phyloP scores from a whole-genome alignment of 1,139 yeast species.

The Torulaspora pretoriensis region DNA sequence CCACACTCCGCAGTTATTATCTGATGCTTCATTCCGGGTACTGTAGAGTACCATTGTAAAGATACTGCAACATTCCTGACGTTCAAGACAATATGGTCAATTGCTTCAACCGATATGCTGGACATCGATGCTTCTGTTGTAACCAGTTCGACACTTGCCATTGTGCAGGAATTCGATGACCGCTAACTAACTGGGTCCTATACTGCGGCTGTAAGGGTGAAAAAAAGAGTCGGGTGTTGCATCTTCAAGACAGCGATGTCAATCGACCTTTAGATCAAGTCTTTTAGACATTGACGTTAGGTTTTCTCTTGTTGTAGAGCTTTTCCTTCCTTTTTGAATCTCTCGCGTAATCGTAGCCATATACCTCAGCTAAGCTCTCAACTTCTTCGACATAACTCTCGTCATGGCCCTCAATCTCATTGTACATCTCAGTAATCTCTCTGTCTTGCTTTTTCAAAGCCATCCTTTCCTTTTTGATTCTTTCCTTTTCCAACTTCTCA shows the following conservation, averaged over 20 bases:
- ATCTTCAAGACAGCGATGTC: too few relatives aligned
- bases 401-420: conserved; percentile 9
- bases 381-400: conserved; percentile 8
- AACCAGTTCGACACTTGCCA: background rate
- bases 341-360: conserved; percentile 18
- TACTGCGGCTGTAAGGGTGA: too few relatives aligned
- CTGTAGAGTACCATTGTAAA: background rate
- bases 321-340: conserved; percentile 14
- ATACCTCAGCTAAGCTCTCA: conserved; percentile 17
- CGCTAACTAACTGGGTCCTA: too few relatives aligned
- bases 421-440: conserved; percentile 20
- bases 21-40: background rate
- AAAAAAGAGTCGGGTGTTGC: too few relatives aligned
- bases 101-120: background rate
- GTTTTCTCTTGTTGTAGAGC: conserved; percentile 10
- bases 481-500: conserved; percentile 32
- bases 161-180: background rate
- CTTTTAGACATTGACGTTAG: background rate
- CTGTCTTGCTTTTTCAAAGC: conserved; percentile 23
- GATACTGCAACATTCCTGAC: background rate
- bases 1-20: background rate
- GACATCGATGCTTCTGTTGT: background rate
- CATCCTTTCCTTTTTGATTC: conserved; percentile 27
- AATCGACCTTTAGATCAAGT: background rate
- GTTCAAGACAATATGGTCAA: background rate